Conservation (phyloP, 2,329 filamentous ascomycete species). For the Intubia oerlemansii region DNA sequence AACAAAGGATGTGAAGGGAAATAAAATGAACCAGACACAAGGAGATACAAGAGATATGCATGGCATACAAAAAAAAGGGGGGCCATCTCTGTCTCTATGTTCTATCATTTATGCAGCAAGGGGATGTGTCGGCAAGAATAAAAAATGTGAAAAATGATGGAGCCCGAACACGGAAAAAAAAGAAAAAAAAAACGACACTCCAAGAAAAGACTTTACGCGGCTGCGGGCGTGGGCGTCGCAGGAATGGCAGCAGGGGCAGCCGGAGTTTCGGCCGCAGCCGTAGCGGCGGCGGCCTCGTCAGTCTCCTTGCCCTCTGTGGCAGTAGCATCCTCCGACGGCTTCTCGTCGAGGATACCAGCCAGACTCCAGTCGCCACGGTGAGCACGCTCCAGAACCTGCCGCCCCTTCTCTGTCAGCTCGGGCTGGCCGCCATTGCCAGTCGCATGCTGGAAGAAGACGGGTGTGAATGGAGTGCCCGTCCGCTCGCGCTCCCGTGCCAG, state of each 20-base stretch:
- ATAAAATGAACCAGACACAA: too few relatives aligned
- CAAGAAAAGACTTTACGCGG: neutral
- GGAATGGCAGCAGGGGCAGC: neutral
- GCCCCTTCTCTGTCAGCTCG: conserved; percentile 31
- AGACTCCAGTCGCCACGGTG: conserved; percentile 28
- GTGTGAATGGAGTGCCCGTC: conserved; percentile 49
- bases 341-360: conserved; percentile 10
- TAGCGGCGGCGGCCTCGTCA: neutral
- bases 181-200: neutral
- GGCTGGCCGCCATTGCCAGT: conserved; percentile 33
- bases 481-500: conserved; percentile 64
- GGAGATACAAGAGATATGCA: too few relatives aligned
- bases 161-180: too few relatives aligned
- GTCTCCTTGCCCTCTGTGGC: too few relatives aligned
- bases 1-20: too few relatives aligned
- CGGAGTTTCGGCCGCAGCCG: too few relatives aligned
- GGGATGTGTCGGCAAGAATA: too few relatives aligned
- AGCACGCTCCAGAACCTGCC: conserved; percentile 25
- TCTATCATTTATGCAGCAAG: too few relatives aligned
- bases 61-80: too few relatives aligned
- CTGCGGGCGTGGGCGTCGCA: neutral
- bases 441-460: conserved; percentile 62
- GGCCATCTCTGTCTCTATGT: too few relatives aligned
- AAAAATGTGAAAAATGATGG: too few relatives aligned
- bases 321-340: too few relatives aligned